Base-by-base conservation (phyloP, 305 asterid species). In the Ajuga reptans region DNA sequence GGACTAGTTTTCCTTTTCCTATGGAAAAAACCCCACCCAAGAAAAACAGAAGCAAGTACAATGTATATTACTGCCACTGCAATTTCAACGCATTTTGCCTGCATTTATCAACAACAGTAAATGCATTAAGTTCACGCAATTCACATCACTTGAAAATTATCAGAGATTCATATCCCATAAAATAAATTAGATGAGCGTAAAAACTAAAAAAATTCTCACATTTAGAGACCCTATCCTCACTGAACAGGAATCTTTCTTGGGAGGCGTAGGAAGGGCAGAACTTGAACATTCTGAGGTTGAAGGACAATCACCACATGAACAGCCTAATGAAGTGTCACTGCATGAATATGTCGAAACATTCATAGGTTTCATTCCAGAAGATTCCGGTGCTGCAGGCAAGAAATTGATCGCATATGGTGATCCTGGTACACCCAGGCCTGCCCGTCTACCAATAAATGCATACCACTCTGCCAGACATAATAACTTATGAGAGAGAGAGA, bases 291-390 rank as follows among this genome's bases (percentile, higher is more conserved):
- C 87, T 34, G 84, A 69, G 36, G 99, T 68, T n/a, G 89, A 83
- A 75, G 98, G 99, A 69, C 99, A 94, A 79, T 94, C 99, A 67
- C 99, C 99, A 71, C 99, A 94, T 10, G 99, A 94, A 83, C 99
- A 94, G 77, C 99, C 98, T 72, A 94, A 82, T 4, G 97, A 85
- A 50, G 95, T 82, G 81, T 94, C 99, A 43, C 95, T 88, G 37
- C 99, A 94, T 62, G 98, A 84, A 85, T 85, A 94, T 29, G 86
- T 77, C 49, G 98, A 82, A 54, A 78, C 91, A 34, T 94, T 94
- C 99, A 94, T 91, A 27, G 98, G 87, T 66, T 52, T 81, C 96
- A 94, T 85, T 75, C 98, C 97, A 29, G 92, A 78, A 45, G 89
- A 83, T 71, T 82, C 86, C 0, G 94, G 91, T 55, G 89, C 89